Conservation (phyloP, 2,329 filamentous ascomycete genomes). For the Podosphaera xanthii region DNA sequence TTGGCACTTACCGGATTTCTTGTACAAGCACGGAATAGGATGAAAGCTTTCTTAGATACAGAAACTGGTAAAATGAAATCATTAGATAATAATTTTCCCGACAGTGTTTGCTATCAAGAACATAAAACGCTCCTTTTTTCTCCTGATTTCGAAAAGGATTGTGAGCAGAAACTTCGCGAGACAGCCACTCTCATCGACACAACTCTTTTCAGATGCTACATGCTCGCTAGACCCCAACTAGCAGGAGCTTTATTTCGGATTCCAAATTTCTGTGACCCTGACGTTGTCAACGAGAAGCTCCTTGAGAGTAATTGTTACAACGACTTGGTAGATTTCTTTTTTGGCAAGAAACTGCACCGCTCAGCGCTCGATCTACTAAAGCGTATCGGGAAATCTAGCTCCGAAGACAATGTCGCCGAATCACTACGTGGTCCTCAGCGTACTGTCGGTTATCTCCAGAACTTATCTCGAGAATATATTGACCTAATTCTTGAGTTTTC, state of each 20-base stretch:
- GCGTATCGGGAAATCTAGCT: conserved; percentile 47
- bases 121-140: conserved; percentile 28
- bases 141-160: conserved; percentile 25
- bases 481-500: conserved; percentile 82
- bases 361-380: conserved; percentile 64
- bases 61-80: conserved; percentile 37
- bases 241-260: conserved; percentile 83
- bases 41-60: conserved; percentile 39
- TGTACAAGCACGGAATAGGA: conserved; percentile 53
- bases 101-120: conserved; percentile 14
- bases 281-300: conserved; percentile 81
- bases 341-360: conserved; percentile 80
- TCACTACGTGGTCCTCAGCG: conserved; percentile 56
- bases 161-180: conserved; percentile 46
- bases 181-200: conserved; percentile 80
- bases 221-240: conserved; percentile 70
- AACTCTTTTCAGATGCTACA: conserved; percentile 80
- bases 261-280: conserved; percentile 89
- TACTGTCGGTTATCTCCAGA: conserved; percentile 78
- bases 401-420: conserved; percentile 26
- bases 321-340: conserved; percentile 91
- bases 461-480: conserved; percentile 64
- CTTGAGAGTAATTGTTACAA: conserved; percentile 75
- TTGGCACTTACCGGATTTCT: conserved; percentile 71
- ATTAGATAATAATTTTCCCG: conserved; percentile 10